Percentiles rank a stretch among this genome's conserved stretches.
Conservation (phyloP, 805 yeast genomes). For the Komagataella pseudopastoris region DNA sequence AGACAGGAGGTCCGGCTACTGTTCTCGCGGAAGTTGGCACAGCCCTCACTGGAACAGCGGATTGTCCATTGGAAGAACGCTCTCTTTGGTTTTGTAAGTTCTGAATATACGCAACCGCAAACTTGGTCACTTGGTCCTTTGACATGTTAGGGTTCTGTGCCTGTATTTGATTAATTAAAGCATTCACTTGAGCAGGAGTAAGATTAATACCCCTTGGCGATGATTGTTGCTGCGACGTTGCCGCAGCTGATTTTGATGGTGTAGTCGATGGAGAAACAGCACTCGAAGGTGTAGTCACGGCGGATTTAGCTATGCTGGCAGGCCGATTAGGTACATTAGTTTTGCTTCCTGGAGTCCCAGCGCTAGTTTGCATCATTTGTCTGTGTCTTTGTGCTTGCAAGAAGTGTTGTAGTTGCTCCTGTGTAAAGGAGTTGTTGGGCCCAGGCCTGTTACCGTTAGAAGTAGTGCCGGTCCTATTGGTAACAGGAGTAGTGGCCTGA, state of each 20-base stretch:
- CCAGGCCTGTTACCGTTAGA: constrained; percentile 3
- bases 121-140: constrained; percentile 50
- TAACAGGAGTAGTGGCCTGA: background rate
- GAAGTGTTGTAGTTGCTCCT: constrained; percentile 47
- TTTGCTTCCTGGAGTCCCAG: constrained; percentile 14
- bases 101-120: constrained; percentile 53
- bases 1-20: constrained; percentile 1
- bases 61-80: background rate
- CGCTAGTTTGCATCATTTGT: constrained; percentile 29
- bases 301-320: background rate
- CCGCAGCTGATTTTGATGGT: background rate
- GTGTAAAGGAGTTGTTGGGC: constrained; percentile 40
- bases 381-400: constrained; percentile 39
- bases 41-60: background rate
- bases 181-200: constrained; percentile 52
- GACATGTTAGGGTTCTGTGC: constrained; percentile 49
- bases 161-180: constrained; percentile 50
- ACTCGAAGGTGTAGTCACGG: constrained; percentile 1
- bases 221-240: background rate
- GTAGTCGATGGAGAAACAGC: constrained; percentile 1
- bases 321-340: constrained; percentile 1
- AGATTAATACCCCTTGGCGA: constrained; percentile 15
- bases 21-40: constrained; percentile 11
- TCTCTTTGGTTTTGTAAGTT: constrained; percentile 27
- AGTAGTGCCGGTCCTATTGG: background rate